Base-by-base conservation (phyloP, 2,329 filamentous ascomycete species). In the Chlorencoelia australis region DNA sequence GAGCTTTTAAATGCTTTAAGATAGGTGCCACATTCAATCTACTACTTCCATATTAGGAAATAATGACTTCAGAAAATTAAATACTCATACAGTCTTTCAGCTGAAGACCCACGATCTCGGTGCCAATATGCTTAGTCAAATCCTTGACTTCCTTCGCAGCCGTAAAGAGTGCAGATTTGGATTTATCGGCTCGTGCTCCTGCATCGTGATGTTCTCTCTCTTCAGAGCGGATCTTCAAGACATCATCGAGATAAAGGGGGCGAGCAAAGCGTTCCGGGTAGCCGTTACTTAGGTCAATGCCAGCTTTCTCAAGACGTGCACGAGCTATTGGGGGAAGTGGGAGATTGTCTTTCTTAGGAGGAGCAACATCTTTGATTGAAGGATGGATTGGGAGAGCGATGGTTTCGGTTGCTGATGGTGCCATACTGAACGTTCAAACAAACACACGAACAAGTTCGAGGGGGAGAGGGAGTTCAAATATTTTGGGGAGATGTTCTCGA, bases 221-320 rank as follows among this genome's bases (percentile, higher is more conserved):
- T 39, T 68, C 56, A 54, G 72, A 65, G 13, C 80, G 64, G 51
- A 86, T 79, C 31, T 71, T 72, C 57, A 73, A 74, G 3, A 79
- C 75, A 45, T 85, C 80, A 39, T 86, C 73, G 0, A 84, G 61
- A 47, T 76, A 85, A 1, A 84, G 60, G 0, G 81, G 80, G 31
- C 68, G 67, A 0, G 73, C 69, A 1, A 79, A 79, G 0, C 79
- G 71, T 48, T 84, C 83, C 0, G 81, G 81, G 45, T 85, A 85
- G 0, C 80, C 81, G 1, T 73, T 60, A 1, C 75, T 79, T 2
- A 85, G 63, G 51, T 86, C 78, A 35, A 85, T 69, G 2, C 75
- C 79, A 0, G 76, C 78, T 43, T 80, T 82, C 46, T 75, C 71
- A 0, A 85, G 64, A 4, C 80, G 68, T 32, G 66, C 61, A 1